Base-by-base conservation (phyloP, 495 filamentous ascomycete genomes). In the Penicillium canescens region DNA sequence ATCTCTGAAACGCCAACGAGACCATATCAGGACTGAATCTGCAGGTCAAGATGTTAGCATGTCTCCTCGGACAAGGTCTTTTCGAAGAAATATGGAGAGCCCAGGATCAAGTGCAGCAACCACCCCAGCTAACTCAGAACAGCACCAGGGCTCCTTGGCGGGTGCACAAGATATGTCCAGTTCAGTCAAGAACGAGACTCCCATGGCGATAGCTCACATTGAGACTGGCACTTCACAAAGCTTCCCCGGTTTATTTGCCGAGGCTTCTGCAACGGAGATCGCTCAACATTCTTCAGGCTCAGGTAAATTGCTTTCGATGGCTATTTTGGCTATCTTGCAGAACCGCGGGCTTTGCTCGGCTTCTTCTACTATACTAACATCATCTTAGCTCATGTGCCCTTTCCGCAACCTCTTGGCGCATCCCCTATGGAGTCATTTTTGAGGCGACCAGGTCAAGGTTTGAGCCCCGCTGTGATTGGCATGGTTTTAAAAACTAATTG, bases 361-460 rank as follows among this genome's bases (percentile, higher is more conserved):
- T 43, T 5, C 24, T 13, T 9, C 34, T 14, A 26, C 37, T 37
- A 18, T 44, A 55, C 36, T 49, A 11, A 49, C 46, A 7, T 14
- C 1, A 31, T 49, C 5, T 40, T 26, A 49, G 46, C 36, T 4
- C 33, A 28, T 16, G 50, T 39, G 14, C 37, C 58, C 4, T 24
- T 37, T 3, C 60, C 67, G 6, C 46, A 50, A 43, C 36, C 68
- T 20, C 50, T 56, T 4, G 60, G 58, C 16, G 10, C 48, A 43
- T 53, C 67, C 34, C 56, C 68, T 35, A 52, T 72, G 18, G 66
- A 76, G 46, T 72, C 66, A 5, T 42, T 67, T 14, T 64, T 61
- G 51, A 66, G 83, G 63, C 73, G 75, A 41, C 69, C 81, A 21
- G 78, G 79, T n/a, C 77, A 81, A 78, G 77, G 83, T 85, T 72